Conservation (phyloP, 2,329 filamentous ascomycete genomes). For the Dactylonectria estremocensis region DNA sequence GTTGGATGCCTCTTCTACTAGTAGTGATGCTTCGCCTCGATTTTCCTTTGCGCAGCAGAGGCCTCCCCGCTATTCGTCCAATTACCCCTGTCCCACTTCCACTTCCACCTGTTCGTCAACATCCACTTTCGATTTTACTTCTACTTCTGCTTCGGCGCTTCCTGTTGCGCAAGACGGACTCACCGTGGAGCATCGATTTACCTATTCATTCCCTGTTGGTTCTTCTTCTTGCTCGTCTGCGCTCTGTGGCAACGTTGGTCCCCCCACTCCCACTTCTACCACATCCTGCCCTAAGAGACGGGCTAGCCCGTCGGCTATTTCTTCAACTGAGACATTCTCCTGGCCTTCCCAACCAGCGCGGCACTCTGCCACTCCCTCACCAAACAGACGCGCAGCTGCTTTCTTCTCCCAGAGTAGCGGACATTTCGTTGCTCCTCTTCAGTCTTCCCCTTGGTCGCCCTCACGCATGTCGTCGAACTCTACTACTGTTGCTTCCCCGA, state of each 20-base stretch:
- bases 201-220: slow-evolving; percentile 42
- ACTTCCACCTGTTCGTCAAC: slow-evolving; percentile 7
- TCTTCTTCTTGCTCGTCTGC: slow-evolving; percentile 55
- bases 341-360: slow-evolving; percentile 36
- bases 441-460: slow-evolving; percentile 27
- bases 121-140: slow-evolving; percentile 41
- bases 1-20: slow-evolving; percentile 53
- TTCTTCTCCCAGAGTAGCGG: slow-evolving; percentile 44
- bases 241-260: slow-evolving; percentile 35
- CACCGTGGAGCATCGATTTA: slow-evolving; percentile 36
- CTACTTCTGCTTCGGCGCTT: slow-evolving; percentile 36
- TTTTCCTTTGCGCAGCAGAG: slow-evolving; percentile 28
- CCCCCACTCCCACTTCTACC: slow-evolving; percentile 26
- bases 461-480: slow-evolving; percentile 22
- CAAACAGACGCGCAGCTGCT: slow-evolving; percentile 39
- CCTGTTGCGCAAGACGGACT: slow-evolving; percentile 33
- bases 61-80: slow-evolving; percentile 31
- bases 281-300: slow-evolving; percentile 32
- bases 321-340: slow-evolving; percentile 47
- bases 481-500: slow-evolving; percentile 33
- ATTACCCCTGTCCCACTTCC: slow-evolving; percentile 16
- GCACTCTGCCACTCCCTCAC: slow-evolving; percentile 35
- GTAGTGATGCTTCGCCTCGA: slow-evolving; percentile 26
- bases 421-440: slow-evolving; percentile 40
- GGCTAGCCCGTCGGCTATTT: slow-evolving; percentile 37